Base-by-base conservation (phyloP, 441 rosid genomes). In the Daphne laureola region DNA sequence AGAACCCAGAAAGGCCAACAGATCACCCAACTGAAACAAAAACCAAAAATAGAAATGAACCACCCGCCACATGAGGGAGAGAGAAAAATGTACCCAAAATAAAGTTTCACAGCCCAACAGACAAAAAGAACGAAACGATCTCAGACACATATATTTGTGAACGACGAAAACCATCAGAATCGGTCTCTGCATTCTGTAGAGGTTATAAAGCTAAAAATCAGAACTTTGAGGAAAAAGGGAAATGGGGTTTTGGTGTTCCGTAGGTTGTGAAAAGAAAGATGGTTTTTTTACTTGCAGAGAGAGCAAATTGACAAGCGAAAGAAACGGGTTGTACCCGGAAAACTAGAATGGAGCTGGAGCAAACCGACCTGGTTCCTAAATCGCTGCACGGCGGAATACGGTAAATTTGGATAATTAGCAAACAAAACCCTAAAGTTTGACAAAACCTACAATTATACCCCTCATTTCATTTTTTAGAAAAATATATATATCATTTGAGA, bases 201-300 rank as follows among this genome's bases (percentile, higher is more conserved):
- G 18, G 15, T 16, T 35, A 40, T 14, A 53, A 46, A 38, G 49
- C 45, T 4, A 25, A 40, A 54, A 46, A 21, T 41, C 41, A 4
- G 46, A 52, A 61, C 13, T 31, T 31, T 23, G 46, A 8, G 36
- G 0, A 31, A 53, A 62, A 12, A 53, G 40, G 21, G 48, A 7
- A 25, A 48, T 40, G 25, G 54, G 54, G 11, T 16, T 46, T 9
- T 31, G 38, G 38, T 31, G 38, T 0, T 31, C 38, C 8, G 38
- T 21, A 31, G 38, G 38, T 31, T 31, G 38, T 7, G 49, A 43
- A 51, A 50, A 51, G 45, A 44, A 26, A 59, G 58, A 69, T 43
- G 55, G 85, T 72, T 71, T 76, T 51, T 59, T 80, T 73, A 57
- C 87, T 76, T 81, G 70, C 18, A 43, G 55, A 47, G 75, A 55